A percentile compares a stretch with the other conserved stretches of the same genome.
Conservation (phyloP, 2,329 filamentous ascomycete species). For the Ophiostoma himal-ulmi region DNA sequence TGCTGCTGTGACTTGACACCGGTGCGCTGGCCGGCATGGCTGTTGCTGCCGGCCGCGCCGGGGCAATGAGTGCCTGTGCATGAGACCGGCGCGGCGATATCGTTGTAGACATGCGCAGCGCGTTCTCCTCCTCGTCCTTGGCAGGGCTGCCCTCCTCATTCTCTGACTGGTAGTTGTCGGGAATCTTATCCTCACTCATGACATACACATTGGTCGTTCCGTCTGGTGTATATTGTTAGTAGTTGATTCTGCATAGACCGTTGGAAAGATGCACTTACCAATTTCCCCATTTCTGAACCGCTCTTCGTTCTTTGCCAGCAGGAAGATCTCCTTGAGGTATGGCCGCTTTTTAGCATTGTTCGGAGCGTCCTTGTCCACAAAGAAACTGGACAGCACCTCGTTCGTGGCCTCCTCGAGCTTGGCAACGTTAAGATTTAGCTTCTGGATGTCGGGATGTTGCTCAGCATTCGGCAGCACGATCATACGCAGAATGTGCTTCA, state of each 20-base stretch:
- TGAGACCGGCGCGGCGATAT: constrained; percentile 31
- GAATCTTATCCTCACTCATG: constrained; percentile 48
- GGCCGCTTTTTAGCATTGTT: constrained; percentile 51
- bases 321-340: constrained; percentile 56
- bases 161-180: constrained; percentile 44
- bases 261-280: constrained; percentile 39
- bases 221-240: constrained; percentile 34
- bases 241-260: not conserved
- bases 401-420: constrained; percentile 55
- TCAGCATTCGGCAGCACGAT: constrained; percentile 46
- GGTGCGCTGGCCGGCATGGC: constrained; percentile 15
- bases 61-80: constrained; percentile 34
- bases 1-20: constrained; percentile 30
- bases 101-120: constrained; percentile 30
- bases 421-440: constrained; percentile 47
- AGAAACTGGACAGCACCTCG: constrained; percentile 54
- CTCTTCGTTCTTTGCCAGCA: constrained; percentile 53
- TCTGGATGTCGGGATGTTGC: constrained; percentile 49
- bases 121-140: constrained; percentile 42
- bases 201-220: constrained; percentile 44
- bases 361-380: constrained; percentile 49
- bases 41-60: constrained; percentile 5
- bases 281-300: constrained; percentile 51
- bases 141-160: constrained; percentile 39
- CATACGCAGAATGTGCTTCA: constrained; percentile 56